Base-by-base conservation (phyloP, 2,329 filamentous ascomycete genomes). In the Niveomyces coronatus region DNA sequence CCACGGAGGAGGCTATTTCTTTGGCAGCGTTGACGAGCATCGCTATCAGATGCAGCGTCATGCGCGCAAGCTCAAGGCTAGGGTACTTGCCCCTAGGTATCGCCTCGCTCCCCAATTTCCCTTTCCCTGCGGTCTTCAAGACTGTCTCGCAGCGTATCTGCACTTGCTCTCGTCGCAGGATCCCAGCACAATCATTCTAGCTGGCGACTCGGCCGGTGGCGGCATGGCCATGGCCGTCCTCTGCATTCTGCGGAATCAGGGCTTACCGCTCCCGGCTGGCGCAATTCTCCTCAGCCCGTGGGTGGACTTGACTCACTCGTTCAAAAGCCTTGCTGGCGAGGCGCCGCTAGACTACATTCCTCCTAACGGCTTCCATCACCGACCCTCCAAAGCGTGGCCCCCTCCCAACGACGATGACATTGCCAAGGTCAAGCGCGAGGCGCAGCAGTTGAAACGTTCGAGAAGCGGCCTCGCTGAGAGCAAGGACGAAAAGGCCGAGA, bases 41-140 rank as follows among this genome's bases (percentile, higher is more conserved):
- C 79, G 91, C n/a, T 96, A 96, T 62, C 89, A 96, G 68, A 79
- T 98, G 70, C 91, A 98, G 60, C 74, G 89, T 34, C 88, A 96
- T 69, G 91, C 91, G 19, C 74, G 91, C 38, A 96, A 96, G 62
- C 70, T 98, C 44, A 87, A 91, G 59, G 89, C 87, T 14, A 74
- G 87, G 39, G 82, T 95, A 7, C 78, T 96, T 57, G 87, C 89
- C 17, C 83, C 89, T 5, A 70, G 78, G 44, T 98, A 96, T 58
- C 77, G 91, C 28, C 70, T 98, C 20, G 76, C 91, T 5, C 91
- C 89, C 3, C 88, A 96, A 55, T 98, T 89, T 43, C 91, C 91
- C 0, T 98, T 98, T 47, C 91, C 91, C 0, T 96, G 91, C 52
- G 87, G 85, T 19, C 62, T 98, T 7, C 80, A 91, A 40, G 91